These are phyloP conservation scores for Psilocybe mexicana DNA, from an alignment of 1,284 basidiomycete genomes.

Conservation along the genomic window DNA sequence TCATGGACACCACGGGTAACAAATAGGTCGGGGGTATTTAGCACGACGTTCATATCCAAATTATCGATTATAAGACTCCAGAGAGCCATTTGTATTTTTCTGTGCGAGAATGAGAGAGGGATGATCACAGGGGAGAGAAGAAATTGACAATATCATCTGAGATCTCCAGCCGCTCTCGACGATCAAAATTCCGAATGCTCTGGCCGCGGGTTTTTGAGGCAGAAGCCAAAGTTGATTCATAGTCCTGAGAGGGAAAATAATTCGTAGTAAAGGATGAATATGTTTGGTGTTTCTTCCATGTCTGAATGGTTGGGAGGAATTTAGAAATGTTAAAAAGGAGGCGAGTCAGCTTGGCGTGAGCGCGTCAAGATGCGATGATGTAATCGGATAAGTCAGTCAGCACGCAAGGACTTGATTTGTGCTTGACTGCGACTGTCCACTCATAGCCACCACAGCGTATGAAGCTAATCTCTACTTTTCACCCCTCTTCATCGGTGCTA, in stretches of 20 bases:
- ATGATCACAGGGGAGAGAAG: constrained; percentile 1
- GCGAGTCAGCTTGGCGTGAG: background rate
- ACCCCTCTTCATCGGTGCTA: constrained; percentile 62
- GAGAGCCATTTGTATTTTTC: constrained; percentile 48
- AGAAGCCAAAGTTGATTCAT: constrained; percentile 73
- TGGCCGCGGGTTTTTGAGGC: constrained; percentile 71
- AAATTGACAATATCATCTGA: constrained; percentile 47
- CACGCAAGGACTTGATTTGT: too few species aligned
- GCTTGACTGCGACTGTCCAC: background rate
- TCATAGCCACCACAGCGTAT: constrained; percentile 33
- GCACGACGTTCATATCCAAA: constrained; percentile 63
- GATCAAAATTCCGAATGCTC: constrained; percentile 60
- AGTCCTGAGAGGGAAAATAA: constrained; percentile 69
- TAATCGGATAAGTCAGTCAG: background rate
- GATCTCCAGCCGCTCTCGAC: constrained; percentile 61
- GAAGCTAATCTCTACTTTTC: constrained; percentile 72
- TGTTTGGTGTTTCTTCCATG: constrained; percentile 72
- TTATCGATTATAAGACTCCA: constrained; percentile 65
- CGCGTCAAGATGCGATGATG: background rate
- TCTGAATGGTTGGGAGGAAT: constrained; percentile 35
- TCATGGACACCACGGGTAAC: constrained; percentile 71
- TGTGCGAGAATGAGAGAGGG: constrained; percentile 24
- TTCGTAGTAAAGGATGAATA: constrained; percentile 89
- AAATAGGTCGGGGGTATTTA: constrained; percentile 60
- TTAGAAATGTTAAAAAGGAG: too few species aligned